phyloP scores from a whole-genome alignment of 805 yeast genomes.

The Debaryomyces castellii region DNA sequence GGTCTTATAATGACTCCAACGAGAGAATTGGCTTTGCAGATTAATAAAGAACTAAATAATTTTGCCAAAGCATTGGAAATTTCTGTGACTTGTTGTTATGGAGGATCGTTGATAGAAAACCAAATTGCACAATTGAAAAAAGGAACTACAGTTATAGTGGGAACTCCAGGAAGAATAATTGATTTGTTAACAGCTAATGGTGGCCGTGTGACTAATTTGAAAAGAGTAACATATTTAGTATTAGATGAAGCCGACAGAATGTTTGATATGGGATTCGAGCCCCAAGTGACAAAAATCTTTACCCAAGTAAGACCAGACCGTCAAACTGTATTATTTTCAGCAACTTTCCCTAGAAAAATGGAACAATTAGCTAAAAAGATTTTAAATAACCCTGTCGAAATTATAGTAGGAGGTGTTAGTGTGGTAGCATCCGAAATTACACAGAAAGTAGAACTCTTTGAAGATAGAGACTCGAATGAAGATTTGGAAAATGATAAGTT shows the following conservation, averaged over 20 bases:
- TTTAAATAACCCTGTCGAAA: slow-evolving; percentile 65
- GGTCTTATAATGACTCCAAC: slow-evolving; percentile 88
- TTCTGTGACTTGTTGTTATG: slow-evolving; percentile 77
- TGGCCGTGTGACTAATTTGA: slow-evolving; percentile 71
- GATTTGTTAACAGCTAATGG: slow-evolving; percentile 82
- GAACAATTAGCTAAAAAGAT: slow-evolving; percentile 70
- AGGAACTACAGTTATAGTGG: slow-evolving; percentile 79
- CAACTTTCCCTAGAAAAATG: slow-evolving; percentile 85
- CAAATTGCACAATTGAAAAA: slow-evolving; percentile 80
- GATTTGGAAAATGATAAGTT: slow-evolving; percentile 49
- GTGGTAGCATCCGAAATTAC: slow-evolving; percentile 78
- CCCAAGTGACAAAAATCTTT: slow-evolving; percentile 83
- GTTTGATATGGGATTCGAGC: slow-evolving; percentile 97
- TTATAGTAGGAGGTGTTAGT: slow-evolving; percentile 76
- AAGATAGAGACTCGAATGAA: slow-evolving; percentile 36
- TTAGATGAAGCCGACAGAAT: slow-evolving; percentile 95
- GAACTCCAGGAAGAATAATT: slow-evolving; percentile 94
- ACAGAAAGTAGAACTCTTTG: slow-evolving; percentile 67
- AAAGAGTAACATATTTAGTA: slow-evolving; percentile 75
- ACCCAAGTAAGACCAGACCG: slow-evolving; percentile 77
- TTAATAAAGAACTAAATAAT: slow-evolving; percentile 60
- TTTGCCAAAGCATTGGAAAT: slow-evolving; percentile 55
- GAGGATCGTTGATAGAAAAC: slow-evolving; percentile 79
- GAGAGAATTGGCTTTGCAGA: slow-evolving; percentile 86
- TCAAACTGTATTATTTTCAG: slow-evolving; percentile 89